These are phyloP conservation scores for Pontederia paniculata DNA, from an alignment of 176 grass and related monocot genomes.

Conservation along the genomic window DNA sequence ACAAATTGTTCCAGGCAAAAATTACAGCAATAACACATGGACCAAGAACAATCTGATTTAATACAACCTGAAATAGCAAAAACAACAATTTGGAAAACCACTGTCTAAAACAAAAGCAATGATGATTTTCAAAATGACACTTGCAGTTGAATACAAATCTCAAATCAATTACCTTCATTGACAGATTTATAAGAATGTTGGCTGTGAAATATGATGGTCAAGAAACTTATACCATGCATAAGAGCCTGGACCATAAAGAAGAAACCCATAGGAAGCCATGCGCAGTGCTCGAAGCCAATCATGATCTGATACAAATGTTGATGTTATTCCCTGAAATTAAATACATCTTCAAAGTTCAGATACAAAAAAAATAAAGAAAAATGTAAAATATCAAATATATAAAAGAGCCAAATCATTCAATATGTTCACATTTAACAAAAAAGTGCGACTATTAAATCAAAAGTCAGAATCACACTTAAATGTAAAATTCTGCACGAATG, in stretches of 20 bases:
- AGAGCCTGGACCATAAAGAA: constrained; percentile 90
- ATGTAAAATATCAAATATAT: background rate
- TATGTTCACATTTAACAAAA: too few relatives aligned
- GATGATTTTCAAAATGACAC: background rate
- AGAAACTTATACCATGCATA: constrained; percentile 78
- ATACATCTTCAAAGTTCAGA: constrained; percentile 19
- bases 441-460: too few relatives aligned
- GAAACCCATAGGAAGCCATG: constrained; percentile 77
- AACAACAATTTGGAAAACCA: background rate
- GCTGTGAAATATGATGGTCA: constrained; percentile 59
- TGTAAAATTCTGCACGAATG: too few relatives aligned
- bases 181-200: constrained; percentile 54
- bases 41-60: constrained; percentile 88
- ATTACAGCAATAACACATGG: constrained; percentile 89
- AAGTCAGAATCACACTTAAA: too few relatives aligned
- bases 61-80: constrained; percentile 56
- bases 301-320: constrained; percentile 47
- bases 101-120: background rate
- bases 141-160: background rate
- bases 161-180: constrained; percentile 44
- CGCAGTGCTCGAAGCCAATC: constrained; percentile 72
- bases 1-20: constrained; percentile 98
- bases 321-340: constrained; percentile 31
- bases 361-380: constrained; percentile 1
- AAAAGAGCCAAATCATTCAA: background rate